A percentile compares a stretch with the other conserved stretches of the same genome.
Evolutionary conservation across 148 eudicot genomes (phyloP).

Genomic region (Polygonum aviculare): DNA sequence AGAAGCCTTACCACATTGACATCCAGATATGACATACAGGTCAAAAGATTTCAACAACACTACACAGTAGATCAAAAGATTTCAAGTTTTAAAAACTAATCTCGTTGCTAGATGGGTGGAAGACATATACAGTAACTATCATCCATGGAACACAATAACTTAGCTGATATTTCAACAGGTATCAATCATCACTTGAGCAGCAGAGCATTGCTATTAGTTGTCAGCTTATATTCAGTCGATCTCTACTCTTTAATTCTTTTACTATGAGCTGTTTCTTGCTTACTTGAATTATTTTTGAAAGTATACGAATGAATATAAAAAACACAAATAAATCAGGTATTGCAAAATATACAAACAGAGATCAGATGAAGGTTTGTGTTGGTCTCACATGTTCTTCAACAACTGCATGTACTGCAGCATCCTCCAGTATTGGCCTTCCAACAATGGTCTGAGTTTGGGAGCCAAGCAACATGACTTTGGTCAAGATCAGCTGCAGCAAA

Average conservation of each 20-base stretch:
- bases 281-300: not conserved
- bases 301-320: not conserved
- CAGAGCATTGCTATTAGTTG: not conserved
- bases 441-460: constrained; percentile 75
- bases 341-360: not conserved
- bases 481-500: constrained; percentile 61
- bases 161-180: not conserved
- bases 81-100: not conserved
- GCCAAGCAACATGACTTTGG: constrained; percentile 82
- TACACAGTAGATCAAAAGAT: not conserved
- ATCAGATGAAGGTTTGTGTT: not conserved
- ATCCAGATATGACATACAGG: not conserved
- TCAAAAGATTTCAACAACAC: not conserved
- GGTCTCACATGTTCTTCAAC: constrained; percentile 89
- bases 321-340: not conserved
- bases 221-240: not conserved
- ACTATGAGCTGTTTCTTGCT: not conserved
- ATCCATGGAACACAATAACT: not conserved
- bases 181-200: not conserved
- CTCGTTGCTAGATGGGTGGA: not conserved
- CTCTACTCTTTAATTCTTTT: not conserved
- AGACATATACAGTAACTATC: not conserved
- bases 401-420: constrained; percentile 82
- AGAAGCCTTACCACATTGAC: not conserved
- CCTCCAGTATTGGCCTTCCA: constrained; percentile 83